These are phyloP conservation scores for Barnettozyma populi DNA, from an alignment of 805 yeast genomes.

Conservation along the genomic window DNA sequence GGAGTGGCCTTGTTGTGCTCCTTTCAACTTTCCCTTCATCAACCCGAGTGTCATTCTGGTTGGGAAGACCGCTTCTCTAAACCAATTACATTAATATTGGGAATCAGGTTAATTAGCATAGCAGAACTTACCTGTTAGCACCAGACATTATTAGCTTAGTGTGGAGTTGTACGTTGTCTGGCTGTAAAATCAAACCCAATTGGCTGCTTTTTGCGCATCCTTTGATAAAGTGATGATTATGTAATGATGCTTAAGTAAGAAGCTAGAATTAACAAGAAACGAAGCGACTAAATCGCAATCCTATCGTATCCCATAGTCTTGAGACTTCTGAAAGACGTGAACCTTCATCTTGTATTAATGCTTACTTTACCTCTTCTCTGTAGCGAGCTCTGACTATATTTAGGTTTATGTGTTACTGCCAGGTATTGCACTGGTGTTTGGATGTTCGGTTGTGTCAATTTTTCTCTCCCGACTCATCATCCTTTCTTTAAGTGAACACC, in stretches of 20 bases:
- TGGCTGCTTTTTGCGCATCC: neutral
- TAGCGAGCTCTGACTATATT: too few relatives aligned
- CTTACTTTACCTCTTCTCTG: too few relatives aligned
- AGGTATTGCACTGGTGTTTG: neutral
- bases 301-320: too few relatives aligned
- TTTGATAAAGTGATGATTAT: neutral
- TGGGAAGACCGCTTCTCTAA: conserved; percentile 92
- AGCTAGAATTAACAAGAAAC: too few relatives aligned
- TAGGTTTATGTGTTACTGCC: too few relatives aligned
- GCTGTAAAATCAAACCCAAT: neutral
- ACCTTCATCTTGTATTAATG: too few relatives aligned
- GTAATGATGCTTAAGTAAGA: neutral
- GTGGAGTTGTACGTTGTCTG: neutral
- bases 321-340: too few relatives aligned
- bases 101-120: too few relatives aligned
- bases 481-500: too few relatives aligned
- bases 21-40: conserved; percentile 94
- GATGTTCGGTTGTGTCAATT: neutral
- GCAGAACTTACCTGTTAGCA: conserved; percentile 20
- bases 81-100: neutral
- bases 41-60: conserved; percentile 95
- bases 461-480: neutral
- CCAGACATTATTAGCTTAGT: conserved; percentile 15
- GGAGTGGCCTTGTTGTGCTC: conserved; percentile 95
- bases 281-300: too few relatives aligned